Percentiles rank a stretch among this genome's conserved stretches.
phyloP scores from a whole-genome alignment of 139 green algal species.

The Nannochloris sp. region DNA sequence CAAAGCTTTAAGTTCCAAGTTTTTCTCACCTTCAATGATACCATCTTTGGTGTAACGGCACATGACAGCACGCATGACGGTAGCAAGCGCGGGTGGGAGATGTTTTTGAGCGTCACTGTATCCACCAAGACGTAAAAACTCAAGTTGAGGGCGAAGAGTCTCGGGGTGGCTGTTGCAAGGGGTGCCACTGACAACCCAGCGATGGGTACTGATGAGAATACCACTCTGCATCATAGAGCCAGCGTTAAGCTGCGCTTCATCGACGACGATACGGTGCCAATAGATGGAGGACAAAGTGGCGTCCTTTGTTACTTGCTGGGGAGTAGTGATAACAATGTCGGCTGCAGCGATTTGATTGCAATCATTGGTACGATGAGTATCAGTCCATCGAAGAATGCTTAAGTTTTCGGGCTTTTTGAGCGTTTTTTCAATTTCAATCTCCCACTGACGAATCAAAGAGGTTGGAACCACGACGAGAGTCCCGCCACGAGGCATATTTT shows the following conservation, averaged over 20 bases:
- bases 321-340: conserved; percentile 22
- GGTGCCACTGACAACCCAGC: conserved; percentile 24
- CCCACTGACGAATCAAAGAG: conserved; percentile 17
- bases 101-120: not conserved
- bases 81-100: conserved; percentile 3
- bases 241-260: conserved; percentile 21
- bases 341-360: conserved; percentile 12
- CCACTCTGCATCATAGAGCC: conserved; percentile 2
- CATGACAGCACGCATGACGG: conserved; percentile 8
- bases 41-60: conserved; percentile 18
- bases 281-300: not conserved
- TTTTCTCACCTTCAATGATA: conserved; percentile 4
- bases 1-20: conserved; percentile 16
- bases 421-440: conserved; percentile 9
- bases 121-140: conserved; percentile 14
- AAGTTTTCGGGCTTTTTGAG: not conserved
- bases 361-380: not conserved
- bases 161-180: conserved; percentile 11
- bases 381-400: not conserved
- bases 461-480: conserved; percentile 18
- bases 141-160: not conserved
- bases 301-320: not conserved
- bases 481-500: conserved; percentile 21
- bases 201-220: conserved; percentile 2
- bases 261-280: conserved; percentile 17